Conservation (phyloP, 495 filamentous ascomycete species). For the Choiromyces venosus region DNA sequence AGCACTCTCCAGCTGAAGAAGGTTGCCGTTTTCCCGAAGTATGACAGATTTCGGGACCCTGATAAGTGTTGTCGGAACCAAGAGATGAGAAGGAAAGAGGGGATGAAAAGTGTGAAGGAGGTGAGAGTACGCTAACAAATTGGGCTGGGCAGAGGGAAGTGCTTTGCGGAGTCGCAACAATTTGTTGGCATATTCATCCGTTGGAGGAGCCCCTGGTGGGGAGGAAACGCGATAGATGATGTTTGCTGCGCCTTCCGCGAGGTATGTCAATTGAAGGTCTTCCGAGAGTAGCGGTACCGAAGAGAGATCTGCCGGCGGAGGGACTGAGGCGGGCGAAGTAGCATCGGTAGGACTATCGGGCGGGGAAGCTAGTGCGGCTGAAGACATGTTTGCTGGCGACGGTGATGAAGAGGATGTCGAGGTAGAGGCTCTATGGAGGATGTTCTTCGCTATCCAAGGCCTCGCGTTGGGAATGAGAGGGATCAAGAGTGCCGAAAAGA, state of each 20-base stretch:
- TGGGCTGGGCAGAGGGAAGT: slow-evolving; percentile 39
- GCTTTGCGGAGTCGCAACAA: slow-evolving; percentile 41
- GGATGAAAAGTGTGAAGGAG: slow-evolving; percentile 36
- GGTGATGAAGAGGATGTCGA: background rate
- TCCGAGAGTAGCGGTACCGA: slow-evolving; percentile 20
- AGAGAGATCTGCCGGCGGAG: slow-evolving; percentile 6
- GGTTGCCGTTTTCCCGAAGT: slow-evolving; percentile 17
- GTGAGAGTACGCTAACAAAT: slow-evolving; percentile 30
- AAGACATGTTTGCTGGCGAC: background rate
- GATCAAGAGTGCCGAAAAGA: background rate
- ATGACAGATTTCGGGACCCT: slow-evolving; percentile 28
- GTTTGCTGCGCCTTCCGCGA: slow-evolving; percentile 42
- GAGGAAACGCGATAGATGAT: slow-evolving; percentile 39
- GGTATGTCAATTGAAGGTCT: slow-evolving; percentile 26
- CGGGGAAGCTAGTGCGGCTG: background rate
- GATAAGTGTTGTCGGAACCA: slow-evolving; percentile 31
- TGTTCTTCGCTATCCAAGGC: background rate
- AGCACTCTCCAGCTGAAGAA: slow-evolving; percentile 14
- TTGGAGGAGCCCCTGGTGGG: background rate
- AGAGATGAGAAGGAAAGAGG: slow-evolving; percentile 30
- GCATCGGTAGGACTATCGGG: background rate
- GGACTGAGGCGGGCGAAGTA: background rate
- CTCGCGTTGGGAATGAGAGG: background rate
- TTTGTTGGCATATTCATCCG: slow-evolving; percentile 11
- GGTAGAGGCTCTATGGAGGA: background rate